These are phyloP conservation scores for Wickerhamomyces silvicola DNA, from an alignment of 805 yeast genomes.

Conservation along the genomic window DNA sequence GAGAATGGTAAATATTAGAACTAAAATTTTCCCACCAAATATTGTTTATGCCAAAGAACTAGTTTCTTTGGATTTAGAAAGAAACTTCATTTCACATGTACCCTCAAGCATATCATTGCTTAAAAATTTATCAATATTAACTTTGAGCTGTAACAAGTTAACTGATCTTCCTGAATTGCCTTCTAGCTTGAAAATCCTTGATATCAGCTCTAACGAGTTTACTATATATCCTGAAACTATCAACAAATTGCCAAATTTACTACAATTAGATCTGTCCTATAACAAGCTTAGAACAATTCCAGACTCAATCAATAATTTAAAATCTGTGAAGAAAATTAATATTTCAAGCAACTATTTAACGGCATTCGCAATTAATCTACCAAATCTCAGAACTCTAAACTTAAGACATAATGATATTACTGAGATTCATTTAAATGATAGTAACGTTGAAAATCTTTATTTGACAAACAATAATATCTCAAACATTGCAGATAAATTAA, in stretches of 20 bases:
- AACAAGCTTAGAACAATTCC: constrained; percentile 65
- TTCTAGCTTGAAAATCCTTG: constrained; percentile 51
- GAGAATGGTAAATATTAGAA: constrained; percentile 65
- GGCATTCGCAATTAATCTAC: constrained; percentile 34
- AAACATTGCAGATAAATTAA: constrained; percentile 56
- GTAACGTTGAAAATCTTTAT: constrained; percentile 59
- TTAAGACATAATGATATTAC: constrained; percentile 61
- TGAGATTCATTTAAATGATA: constrained; percentile 37
- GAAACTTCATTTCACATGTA: constrained; percentile 64
- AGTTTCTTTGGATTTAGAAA: constrained; percentile 63
- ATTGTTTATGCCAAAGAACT: constrained; percentile 64
- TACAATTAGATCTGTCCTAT: constrained; percentile 74
- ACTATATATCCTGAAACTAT: constrained; percentile 59
- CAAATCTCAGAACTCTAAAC: constrained; percentile 63
- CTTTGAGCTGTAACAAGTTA: constrained; percentile 72
- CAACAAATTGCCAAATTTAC: constrained; percentile 49
- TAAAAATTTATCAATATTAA: constrained; percentile 48
- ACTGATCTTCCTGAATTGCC: constrained; percentile 51
- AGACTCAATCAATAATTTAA: constrained; percentile 48
- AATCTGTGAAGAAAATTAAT: constrained; percentile 59
- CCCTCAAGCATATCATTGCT: constrained; percentile 52
- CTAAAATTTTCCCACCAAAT: constrained; percentile 67
- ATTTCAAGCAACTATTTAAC: constrained; percentile 65
- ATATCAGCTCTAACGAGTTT: constrained; percentile 75
- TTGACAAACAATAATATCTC: constrained; percentile 74